Conservation (phyloP, 225 moss, liverwort and hornwort species). For the Rhytidiadelphus loreus region DNA sequence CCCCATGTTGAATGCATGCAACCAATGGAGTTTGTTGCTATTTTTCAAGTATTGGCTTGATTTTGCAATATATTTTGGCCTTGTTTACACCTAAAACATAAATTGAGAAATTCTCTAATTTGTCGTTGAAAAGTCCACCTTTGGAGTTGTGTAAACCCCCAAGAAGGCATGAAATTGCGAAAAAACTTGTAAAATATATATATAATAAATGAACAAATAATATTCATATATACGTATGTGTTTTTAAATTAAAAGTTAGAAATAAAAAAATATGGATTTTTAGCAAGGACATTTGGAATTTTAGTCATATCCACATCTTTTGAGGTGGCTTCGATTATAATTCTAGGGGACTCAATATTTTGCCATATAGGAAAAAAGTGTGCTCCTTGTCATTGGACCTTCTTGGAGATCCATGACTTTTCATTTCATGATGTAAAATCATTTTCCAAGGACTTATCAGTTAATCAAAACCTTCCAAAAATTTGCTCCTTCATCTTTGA, state of each 20-base stretch:
- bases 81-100: accelerated
- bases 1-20: background rate
- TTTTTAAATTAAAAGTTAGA: too few species aligned
- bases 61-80: background rate
- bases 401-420: background rate
- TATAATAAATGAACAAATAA: too few species aligned
- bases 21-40: background rate
- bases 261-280: too few species aligned
- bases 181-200: too few species aligned
- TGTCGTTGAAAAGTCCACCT: accelerated
- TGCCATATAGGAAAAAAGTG: accelerated
- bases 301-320: accelerated
- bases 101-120: background rate
- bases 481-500: accelerated
- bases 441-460: background rate
- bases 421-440: background rate
- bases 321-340: accelerated
- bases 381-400: accelerated
- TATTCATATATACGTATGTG: too few species aligned
- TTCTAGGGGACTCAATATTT: accelerated
- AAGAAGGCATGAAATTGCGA: too few species aligned
- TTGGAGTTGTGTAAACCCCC: too few species aligned
- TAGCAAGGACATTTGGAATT: background rate
- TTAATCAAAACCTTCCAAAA: background rate
- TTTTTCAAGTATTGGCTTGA: background rate